These are phyloP conservation scores for Pilasporangium apinafurcum DNA, from an alignment of 352 stramenopile species.

Conservation along the genomic window DNA sequence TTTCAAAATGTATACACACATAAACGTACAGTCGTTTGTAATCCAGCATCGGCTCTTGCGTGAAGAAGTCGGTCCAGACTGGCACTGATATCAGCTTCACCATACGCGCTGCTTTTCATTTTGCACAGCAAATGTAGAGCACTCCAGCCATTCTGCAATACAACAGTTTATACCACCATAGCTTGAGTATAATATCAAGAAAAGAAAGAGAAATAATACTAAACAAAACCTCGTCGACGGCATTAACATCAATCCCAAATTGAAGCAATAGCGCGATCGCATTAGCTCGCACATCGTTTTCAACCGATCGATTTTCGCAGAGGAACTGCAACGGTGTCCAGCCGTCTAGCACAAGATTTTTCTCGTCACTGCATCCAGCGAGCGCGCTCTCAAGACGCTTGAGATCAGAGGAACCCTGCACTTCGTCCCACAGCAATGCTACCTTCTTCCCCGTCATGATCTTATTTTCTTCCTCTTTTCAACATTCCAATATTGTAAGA, in stretches of 20 bases:
- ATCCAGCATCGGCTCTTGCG: slow-evolving; percentile 29
- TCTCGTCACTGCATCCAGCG: slow-evolving; percentile 6
- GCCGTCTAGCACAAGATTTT: slow-evolving; percentile 35
- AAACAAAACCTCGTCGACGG: slow-evolving; percentile 52
- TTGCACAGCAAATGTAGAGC: slow-evolving; percentile 63
- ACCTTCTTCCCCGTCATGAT: slow-evolving; percentile 20
- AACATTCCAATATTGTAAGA: too few relatives aligned
- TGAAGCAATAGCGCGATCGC: slow-evolving; percentile 33
- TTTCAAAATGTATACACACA: not conserved
- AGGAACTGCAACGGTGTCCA: slow-evolving; percentile 77
- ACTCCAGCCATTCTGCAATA: slow-evolving; percentile 51
- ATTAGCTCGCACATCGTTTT: slow-evolving; percentile 22
- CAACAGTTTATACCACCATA: not conserved
- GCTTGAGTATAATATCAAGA: not conserved
- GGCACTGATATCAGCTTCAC: slow-evolving; percentile 18
- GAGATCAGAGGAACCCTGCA: slow-evolving; percentile 50
- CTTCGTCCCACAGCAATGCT: slow-evolving; percentile 54
- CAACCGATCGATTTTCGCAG: slow-evolving; percentile 54
- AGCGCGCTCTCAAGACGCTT: slow-evolving; percentile 29
- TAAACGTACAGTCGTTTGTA: slow-evolving; percentile 25
- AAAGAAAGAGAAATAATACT: not conserved
- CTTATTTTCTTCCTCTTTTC: slow-evolving; percentile 5
- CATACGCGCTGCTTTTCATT: slow-evolving; percentile 32
- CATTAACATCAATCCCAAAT: slow-evolving; percentile 33
- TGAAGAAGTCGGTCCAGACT: slow-evolving; percentile 32